These are phyloP conservation scores for Cladophialophora immunda DNA, from an alignment of 2,329 filamentous ascomycete genomes.

Conservation along the genomic window DNA sequence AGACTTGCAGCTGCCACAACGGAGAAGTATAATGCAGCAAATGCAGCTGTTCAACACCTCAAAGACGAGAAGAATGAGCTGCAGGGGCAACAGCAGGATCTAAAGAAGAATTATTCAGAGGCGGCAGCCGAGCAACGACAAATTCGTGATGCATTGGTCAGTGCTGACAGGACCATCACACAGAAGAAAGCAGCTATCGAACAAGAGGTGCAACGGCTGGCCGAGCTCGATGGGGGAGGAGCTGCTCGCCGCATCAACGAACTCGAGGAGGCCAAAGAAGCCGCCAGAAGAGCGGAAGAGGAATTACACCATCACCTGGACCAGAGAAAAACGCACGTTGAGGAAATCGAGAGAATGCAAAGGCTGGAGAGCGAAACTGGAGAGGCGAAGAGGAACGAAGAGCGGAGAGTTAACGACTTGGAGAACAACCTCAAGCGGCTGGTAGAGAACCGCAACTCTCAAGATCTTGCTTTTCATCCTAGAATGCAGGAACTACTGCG, in stretches of 20 bases:
- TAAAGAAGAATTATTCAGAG: constrained; percentile 62
- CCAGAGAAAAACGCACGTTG: constrained; percentile 47
- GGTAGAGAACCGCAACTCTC: constrained; percentile 65
- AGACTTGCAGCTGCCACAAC: constrained; percentile 46
- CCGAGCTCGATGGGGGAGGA: constrained; percentile 73
- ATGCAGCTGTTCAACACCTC: constrained; percentile 54
- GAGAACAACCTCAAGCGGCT: constrained; percentile 63
- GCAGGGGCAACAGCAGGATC: constrained; percentile 63
- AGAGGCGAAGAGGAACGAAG: constrained; percentile 52
- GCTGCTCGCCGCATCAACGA: constrained; percentile 69
- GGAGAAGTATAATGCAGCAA: constrained; percentile 54
- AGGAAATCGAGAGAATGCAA: constrained; percentile 47
- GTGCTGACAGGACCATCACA: constrained; percentile 56
- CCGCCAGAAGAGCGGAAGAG: constrained; percentile 55
- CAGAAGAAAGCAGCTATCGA: constrained; percentile 56
- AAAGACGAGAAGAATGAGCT: constrained; percentile 57
- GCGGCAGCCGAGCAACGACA: constrained; percentile 71
- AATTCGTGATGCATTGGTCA: constrained; percentile 55
- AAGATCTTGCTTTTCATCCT: constrained; percentile 69
- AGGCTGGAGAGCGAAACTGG: constrained; percentile 22
- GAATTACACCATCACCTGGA: constrained; percentile 53
- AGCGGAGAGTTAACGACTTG: constrained; percentile 62
- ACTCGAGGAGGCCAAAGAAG: constrained; percentile 66
- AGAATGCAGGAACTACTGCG: constrained; percentile 68
- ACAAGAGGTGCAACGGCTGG: constrained; percentile 64